Percentiles rank a stretch among this genome's conserved stretches.
These are phyloP conservation scores for Trichophyton mentagrophytes DNA, from an alignment of 2,329 filamentous ascomycete species.

Conservation along the genomic window DNA sequence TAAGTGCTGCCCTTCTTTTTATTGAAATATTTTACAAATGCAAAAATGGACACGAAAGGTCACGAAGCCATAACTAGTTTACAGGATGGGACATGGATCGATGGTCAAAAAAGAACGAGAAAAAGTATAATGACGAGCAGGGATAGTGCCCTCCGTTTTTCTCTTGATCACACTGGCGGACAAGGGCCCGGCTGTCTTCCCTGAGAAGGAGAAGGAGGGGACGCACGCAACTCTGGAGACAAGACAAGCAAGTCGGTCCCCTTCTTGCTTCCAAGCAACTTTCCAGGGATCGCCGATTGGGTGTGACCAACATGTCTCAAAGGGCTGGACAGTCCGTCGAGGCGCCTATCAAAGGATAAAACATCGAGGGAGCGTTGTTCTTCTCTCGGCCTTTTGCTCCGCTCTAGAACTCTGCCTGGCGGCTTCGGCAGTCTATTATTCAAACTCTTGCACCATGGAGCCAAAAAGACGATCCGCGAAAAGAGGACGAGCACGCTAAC, in stretches of 20 bases:
- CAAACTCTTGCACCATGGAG: neutral
- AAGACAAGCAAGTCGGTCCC: neutral
- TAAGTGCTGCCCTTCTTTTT: neutral
- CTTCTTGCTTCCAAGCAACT: neutral
- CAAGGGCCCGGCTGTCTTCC: neutral
- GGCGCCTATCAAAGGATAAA: neutral
- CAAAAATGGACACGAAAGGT: neutral
- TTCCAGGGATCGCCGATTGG: neutral
- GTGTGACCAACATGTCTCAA: neutral
- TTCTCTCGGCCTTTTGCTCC: neutral
- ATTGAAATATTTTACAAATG: neutral
- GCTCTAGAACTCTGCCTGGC: neutral
- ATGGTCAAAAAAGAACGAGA: neutral
- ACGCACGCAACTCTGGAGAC: neutral
- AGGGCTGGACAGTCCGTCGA: neutral
- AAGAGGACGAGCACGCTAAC: neutral
- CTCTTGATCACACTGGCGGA: neutral
- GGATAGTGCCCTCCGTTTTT: neutral
- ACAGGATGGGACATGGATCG: neutral
- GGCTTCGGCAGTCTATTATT: neutral
- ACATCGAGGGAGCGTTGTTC: neutral
- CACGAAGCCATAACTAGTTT: neutral
- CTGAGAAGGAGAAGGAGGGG: neutral
- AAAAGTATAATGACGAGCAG: neutral
- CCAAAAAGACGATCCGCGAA: neutral